These are phyloP conservation scores for Rutstroemia sp. DNA, from an alignment of 2,329 filamentous ascomycete genomes.

Conservation along the genomic window DNA sequence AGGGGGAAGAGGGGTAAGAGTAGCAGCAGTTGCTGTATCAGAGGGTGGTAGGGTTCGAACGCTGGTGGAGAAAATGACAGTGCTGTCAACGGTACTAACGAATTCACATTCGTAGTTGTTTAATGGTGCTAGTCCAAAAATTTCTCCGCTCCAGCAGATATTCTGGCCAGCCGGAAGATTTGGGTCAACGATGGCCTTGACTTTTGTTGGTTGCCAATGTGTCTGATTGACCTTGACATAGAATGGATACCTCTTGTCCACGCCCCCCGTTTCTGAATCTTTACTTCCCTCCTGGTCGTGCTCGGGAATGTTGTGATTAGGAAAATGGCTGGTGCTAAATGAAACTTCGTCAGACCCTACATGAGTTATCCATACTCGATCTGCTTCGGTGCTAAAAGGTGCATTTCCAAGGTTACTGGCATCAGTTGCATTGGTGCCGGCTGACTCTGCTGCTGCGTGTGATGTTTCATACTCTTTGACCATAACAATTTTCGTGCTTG, in stretches of 20 bases:
- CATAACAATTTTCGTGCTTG: slow-evolving; percentile 94
- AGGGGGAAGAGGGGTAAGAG: slow-evolving; percentile 31
- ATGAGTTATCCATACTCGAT: slow-evolving; percentile 75
- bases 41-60: slow-evolving; percentile 37
- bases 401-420: slow-evolving; percentile 71
- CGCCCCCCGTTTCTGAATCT: slow-evolving; percentile 33
- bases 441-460: slow-evolving; percentile 64
- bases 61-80: slow-evolving; percentile 63
- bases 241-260: slow-evolving; percentile 67
- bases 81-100: slow-evolving; percentile 57
- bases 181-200: slow-evolving; percentile 43
- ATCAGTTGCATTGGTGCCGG: slow-evolving; percentile 67
- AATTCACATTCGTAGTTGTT: slow-evolving; percentile 77
- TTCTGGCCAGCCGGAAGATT: slow-evolving; percentile 34
- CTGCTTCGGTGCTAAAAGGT: slow-evolving; percentile 61
- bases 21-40: slow-evolving; percentile 26
- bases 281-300: slow-evolving; percentile 32
- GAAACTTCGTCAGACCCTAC: slow-evolving; percentile 71
- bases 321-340: slow-evolving; percentile 65
- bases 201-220: slow-evolving; percentile 71
- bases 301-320: slow-evolving; percentile 31
- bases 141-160: slow-evolving; percentile 61
- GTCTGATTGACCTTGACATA: slow-evolving; percentile 74
- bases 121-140: slow-evolving; percentile 60
- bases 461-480: slow-evolving; percentile 86